phyloP scores from a whole-genome alignment of 1,139 yeast genomes.

The Taphrina flavorubra region DNA sequence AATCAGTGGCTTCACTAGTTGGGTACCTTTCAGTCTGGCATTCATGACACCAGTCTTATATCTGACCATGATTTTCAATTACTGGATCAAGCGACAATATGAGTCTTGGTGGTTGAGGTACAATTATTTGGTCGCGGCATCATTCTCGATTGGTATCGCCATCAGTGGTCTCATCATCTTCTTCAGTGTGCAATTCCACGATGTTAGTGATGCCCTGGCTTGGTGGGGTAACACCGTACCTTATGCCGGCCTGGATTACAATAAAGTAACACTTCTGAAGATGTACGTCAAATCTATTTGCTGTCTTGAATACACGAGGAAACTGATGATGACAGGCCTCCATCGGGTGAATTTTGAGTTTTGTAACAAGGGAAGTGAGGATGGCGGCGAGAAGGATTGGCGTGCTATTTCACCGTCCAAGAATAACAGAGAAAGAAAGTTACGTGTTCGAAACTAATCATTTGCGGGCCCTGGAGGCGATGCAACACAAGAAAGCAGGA shows the following conservation, averaged over 20 bases:
- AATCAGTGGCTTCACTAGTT: conserved; percentile 58
- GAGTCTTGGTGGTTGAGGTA: conserved; percentile 64
- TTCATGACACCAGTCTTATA: conserved; percentile 48
- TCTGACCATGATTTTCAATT: conserved; percentile 61
- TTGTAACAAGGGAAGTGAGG: no score
- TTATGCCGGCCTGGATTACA: conserved; percentile 12
- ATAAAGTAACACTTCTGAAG: neutral
- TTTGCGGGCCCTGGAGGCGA: conserved; percentile 7
- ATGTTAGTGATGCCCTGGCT: conserved; percentile 51
- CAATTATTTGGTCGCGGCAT: conserved; percentile 52
- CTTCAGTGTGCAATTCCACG: conserved; percentile 54
- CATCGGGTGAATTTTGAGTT: conserved; percentile 7
- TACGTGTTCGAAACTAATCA: neutral
- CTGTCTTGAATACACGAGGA: no score
- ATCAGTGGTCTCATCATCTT: conserved; percentile 53
- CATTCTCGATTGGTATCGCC: conserved; percentile 63
- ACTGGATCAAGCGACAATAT: conserved; percentile 58
- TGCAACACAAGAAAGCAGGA: conserved; percentile 1
- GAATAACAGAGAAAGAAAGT: neutral
- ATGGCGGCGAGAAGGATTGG: no score
- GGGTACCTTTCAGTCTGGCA: conserved; percentile 60
- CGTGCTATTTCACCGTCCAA: neutral
- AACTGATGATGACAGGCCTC: conserved; percentile 6
- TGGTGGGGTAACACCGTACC: conserved; percentile 62
- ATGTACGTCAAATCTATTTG: neutral